Base-by-base conservation (phyloP, 73 alveolate species). In the Paramecium tetraurelia region DNA sequence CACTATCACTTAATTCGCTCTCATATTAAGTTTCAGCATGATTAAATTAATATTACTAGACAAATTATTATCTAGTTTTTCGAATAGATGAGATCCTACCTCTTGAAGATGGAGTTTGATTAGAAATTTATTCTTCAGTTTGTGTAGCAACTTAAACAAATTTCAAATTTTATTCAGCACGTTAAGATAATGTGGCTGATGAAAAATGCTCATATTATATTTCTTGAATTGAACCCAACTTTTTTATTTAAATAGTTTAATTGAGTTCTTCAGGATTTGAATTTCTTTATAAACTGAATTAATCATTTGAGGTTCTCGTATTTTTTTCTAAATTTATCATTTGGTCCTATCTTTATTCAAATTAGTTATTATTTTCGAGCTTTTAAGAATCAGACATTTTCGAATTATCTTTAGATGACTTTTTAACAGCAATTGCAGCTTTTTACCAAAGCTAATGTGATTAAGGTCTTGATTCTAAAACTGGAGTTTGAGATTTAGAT, bases 1-100 rank as follows among this genome's bases (percentile, higher is more conserved):
- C 84, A 20, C 5, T 63, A 63, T 63, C 84, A 27, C 14, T 63
- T 27, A 31, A 31, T 27, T 63, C 84, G 9, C 21, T 3, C 14
- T 63, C 84, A 63, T 63, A 63, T 63, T 63, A 33, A 3, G 84
- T 63, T 63, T 63, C 84, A 63, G 21, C 84, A 27, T 63, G 84
- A 63, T 63, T 63, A 33, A 11, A 63, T 31, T 27, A 27, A 63
- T 22, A 63, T 33, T 63, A 6, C 24, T 63, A 33, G 27, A 63
- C 84, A 27, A 63, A 63, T n/a, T 63, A 63, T 63, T 27, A 31
- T 63, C 84, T 63, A 2, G 20, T 27, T 27, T 63, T 63, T 33
- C 41, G 41, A 12, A 63, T 63, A 11, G 84, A 63, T 31, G 84
- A 33, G 2, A 33, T 63, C 29, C 46, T 63, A 63, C 84, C 84